Conservation (phyloP, 1,284 basidiomycete species). For the Pisolithus thermaeus region DNA sequence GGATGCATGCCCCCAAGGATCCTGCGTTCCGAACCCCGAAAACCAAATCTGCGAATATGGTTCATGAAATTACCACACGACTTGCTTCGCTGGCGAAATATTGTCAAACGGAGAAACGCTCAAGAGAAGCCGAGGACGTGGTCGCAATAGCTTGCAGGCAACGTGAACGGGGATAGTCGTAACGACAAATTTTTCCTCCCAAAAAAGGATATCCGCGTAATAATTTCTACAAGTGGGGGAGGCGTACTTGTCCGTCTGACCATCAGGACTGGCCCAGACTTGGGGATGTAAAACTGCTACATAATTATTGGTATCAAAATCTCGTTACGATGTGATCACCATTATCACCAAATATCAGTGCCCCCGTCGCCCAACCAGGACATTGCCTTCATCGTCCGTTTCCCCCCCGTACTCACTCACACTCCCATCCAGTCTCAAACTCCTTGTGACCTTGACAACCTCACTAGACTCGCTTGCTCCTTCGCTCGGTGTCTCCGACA, state of each 20-base stretch:
- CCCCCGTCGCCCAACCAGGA: slow-evolving; percentile 59
- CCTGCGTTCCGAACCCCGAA: background rate
- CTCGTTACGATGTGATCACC: slow-evolving; percentile 6
- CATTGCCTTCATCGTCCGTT: slow-evolving; percentile 77
- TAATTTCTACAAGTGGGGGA: background rate
- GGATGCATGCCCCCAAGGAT: background rate
- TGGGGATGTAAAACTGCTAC: slow-evolving; percentile 6
- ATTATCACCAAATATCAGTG: slow-evolving; percentile 13
- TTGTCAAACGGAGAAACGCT: slow-evolving; percentile 1
- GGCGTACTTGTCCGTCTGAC: background rate
- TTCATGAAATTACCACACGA: background rate
- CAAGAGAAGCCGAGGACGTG: background rate
- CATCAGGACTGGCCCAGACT: slow-evolving; percentile 1
- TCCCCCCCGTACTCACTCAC: slow-evolving; percentile 57
- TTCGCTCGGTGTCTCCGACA: slow-evolving; percentile 19
- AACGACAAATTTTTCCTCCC: background rate
- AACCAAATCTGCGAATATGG: background rate
- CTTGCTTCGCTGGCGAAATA: background rate
- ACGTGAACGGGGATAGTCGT: too few relatives aligned
- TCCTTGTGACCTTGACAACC: slow-evolving; percentile 21
- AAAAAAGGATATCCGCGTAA: slow-evolving; percentile 1
- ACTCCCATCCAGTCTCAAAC: slow-evolving; percentile 30
- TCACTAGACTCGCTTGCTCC: slow-evolving; percentile 12
- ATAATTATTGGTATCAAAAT: slow-evolving; percentile 22
- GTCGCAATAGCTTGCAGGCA: too few relatives aligned